Conservation (phyloP, 441 rosid genomes). For the Populus tomentosa region DNA sequence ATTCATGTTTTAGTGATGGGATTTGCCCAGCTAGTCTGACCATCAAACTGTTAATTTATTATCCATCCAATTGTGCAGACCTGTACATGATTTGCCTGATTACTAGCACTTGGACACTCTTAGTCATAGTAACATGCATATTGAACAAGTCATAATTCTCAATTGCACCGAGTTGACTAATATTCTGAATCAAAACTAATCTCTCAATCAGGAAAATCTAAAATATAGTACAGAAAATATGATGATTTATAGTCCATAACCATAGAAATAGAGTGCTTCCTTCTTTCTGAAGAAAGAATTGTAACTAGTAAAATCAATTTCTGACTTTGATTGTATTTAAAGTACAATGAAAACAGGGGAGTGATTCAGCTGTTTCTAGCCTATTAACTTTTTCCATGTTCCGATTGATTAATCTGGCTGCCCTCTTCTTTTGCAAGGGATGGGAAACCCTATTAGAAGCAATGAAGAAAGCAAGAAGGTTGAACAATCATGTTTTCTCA, state of each 20-base stretch:
- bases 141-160: not conserved
- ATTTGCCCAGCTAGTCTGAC: not conserved
- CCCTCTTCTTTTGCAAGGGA: slow-evolving; percentile 42
- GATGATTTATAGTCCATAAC: not conserved
- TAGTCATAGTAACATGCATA: not conserved
- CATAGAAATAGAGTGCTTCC: not conserved
- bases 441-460: slow-evolving; percentile 93
- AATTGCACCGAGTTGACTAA: not conserved
- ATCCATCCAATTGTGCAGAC: not conserved
- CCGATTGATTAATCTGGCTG: slow-evolving; percentile 4
- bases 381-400: not conserved
- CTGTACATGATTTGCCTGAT: not conserved
- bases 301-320: not conserved
- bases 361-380: not conserved
- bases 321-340: not conserved
- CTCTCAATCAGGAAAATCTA: not conserved
- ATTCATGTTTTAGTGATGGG: not conserved
- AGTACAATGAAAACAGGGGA: not conserved
- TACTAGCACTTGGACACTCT: not conserved
- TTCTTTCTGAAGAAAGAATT: not conserved
- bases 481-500: slow-evolving; percentile 97
- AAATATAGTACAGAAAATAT: not conserved
- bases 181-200: not conserved
- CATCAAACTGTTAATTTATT: not conserved
- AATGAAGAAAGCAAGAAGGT: slow-evolving; percentile 92